Base-by-base conservation (phyloP, 176 grass and related monocot species). In the Carex myosuroides region DNA sequence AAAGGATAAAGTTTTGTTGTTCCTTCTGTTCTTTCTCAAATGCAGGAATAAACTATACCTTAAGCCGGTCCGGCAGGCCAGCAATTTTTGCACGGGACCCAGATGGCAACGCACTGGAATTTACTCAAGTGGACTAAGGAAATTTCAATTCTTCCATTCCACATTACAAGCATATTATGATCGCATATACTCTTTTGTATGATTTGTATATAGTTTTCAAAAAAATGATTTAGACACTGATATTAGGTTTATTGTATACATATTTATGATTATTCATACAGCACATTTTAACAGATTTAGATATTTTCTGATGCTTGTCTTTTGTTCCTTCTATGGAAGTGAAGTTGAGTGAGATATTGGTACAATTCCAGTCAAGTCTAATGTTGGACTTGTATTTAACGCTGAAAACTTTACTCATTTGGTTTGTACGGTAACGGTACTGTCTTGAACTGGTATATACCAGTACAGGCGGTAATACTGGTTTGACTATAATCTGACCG, bases 41-140 rank as follows among this genome's bases (percentile, higher is more conserved):
- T 92, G 60, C 93, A 99, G 96, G 93, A 84, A 94, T 99, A 79
- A 93, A 61, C 66, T 99, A 99, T 84, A 99, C 96, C 1, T 93
- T 98, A n/a, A 99, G 93, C 85, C 87, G 89, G 69, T 98, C 96
- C 6, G 96, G 93, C 60, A 84, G 93, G 39, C 91, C 91, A 56
- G 96, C 96, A 5, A 98, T 95, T 67, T 95, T 98, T 90, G 85
- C 93, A 48, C 79, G 96, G 83, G 96, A 95, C 71, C 93, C 93
- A 4, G 96, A 99, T 67, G 91, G 87, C 55, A 99, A 94, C 0
- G 89, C 93, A 0, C 80, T 99, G 86, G 96, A 95, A 85, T 99
- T 99, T 86, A 99, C 96, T 61, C 93, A 95, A 88, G 91, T 99
- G 18, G 94, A 92, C 64, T 77, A 70, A 86, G 33, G 33, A 39